Conservation (phyloP, 2,329 filamentous ascomycete species). For the Beauveria caledonica region DNA sequence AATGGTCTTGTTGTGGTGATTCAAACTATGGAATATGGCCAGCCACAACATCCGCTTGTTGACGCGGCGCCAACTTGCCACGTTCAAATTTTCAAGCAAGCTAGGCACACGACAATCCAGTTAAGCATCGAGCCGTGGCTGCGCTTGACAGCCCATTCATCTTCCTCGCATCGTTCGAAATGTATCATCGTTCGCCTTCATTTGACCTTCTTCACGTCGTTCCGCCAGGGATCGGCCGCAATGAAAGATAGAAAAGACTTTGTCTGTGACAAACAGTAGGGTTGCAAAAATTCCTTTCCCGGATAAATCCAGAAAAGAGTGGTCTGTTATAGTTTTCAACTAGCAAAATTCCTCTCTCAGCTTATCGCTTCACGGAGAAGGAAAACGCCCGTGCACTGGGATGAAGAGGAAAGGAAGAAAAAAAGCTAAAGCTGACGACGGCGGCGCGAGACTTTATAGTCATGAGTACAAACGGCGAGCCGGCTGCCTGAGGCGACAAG, state of each 20-base stretch:
- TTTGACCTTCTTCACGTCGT: slow-evolving; percentile 32
- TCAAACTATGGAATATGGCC: no score
- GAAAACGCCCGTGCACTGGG: slow-evolving; percentile 61
- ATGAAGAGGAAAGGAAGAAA: slow-evolving; percentile 41
- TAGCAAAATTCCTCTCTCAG: slow-evolving; percentile 79
- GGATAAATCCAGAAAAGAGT: slow-evolving; percentile 59
- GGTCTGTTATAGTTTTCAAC: slow-evolving; percentile 76
- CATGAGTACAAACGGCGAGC: background rate
- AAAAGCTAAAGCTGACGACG: slow-evolving; percentile 21
- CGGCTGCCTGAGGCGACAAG: slow-evolving; percentile 8
- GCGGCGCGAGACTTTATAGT: slow-evolving; percentile 27
- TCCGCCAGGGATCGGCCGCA: slow-evolving; percentile 26
- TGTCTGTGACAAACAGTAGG: slow-evolving; percentile 18
- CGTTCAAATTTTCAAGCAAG: no score
- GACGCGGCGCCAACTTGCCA: no score
- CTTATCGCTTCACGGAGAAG: slow-evolving; percentile 53
- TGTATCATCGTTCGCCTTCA: background rate
- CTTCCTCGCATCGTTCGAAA: no score
- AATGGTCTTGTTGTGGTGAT: no score
- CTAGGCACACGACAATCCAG: no score
- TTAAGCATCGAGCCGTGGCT: no score
- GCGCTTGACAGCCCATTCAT: no score
- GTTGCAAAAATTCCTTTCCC: slow-evolving; percentile 66
- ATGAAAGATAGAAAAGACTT: slow-evolving; percentile 31
- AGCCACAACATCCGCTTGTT: no score